Evolutionary conservation across 495 filamentous ascomycete species (phyloP).

Genomic region (Tuber melanosporum): DNA sequence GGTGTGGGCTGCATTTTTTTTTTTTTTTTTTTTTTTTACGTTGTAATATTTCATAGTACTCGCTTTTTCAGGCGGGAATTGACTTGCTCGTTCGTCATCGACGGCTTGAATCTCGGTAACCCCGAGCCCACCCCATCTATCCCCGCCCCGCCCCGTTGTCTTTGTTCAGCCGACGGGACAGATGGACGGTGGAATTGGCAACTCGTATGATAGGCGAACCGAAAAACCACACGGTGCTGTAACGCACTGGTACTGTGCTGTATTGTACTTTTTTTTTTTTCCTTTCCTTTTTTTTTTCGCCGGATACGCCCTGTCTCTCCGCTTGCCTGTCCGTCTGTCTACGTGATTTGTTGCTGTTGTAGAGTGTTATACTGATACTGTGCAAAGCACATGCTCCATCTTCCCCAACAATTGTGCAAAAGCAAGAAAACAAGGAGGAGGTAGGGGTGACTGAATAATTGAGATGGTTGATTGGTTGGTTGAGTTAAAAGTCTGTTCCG

Average conservation of each 20-base stretch:
- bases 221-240: background rate
- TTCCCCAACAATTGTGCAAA: constrained; percentile 1
- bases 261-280: no score
- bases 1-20: no score
- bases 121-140: background rate
- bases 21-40: no score
- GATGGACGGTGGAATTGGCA: background rate
- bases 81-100: background rate
- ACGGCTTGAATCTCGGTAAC: background rate
- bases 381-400: background rate
- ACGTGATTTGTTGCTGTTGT: background rate
- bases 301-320: background rate
- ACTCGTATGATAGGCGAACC: background rate
- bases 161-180: background rate
- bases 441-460: background rate
- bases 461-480: background rate
- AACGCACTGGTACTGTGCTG: background rate
- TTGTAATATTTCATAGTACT: no score
- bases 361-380: background rate
- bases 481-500: background rate
- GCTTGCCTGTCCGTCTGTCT: background rate
- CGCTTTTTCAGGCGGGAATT: background rate
- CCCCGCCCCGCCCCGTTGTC: background rate
- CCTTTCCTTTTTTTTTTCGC: background rate
- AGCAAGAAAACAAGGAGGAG: background rate